Percentiles rank a stretch among this genome's conserved stretches.
Evolutionary conservation across 2,329 filamentous ascomycete species (phyloP).

Genomic region (Xylariales sp.): DNA sequence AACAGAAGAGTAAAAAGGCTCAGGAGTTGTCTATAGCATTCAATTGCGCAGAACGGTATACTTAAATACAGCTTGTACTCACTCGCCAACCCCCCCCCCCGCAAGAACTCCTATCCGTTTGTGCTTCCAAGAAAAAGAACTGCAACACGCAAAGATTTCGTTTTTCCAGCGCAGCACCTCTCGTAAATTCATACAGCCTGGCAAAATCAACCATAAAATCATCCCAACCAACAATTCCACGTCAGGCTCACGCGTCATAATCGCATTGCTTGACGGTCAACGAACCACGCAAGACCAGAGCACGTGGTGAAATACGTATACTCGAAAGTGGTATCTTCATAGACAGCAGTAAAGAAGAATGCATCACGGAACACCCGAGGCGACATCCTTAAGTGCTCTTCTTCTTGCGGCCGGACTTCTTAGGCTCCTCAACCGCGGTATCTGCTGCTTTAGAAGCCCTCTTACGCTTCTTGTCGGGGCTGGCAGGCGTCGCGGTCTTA

Average conservation of each 20-base stretch:
- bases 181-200: constrained; percentile 7
- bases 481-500: constrained; percentile 40
- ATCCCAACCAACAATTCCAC: neutral
- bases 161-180: constrained; percentile 1
- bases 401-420: constrained; percentile 59
- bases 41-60: neutral
- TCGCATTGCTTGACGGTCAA: constrained; percentile 1
- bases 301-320: neutral
- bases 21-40: too few relatives aligned
- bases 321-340: constrained; percentile 1
- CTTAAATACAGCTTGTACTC: neutral
- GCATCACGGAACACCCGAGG: neutral
- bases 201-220: neutral
- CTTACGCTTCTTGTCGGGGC: constrained; percentile 61
- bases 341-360: constrained; percentile 10
- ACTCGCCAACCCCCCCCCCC: neutral
- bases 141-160: neutral
- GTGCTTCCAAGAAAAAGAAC: neutral
- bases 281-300: neutral
- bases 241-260: neutral
- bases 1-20: too few relatives aligned
- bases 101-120: constrained; percentile 5
- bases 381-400: constrained; percentile 32
- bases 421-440: constrained; percentile 49
- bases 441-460: constrained; percentile 53